A percentile compares a stretch with the other conserved stretches of the same genome.
Evolutionary conservation across 495 filamentous ascomycete genomes (phyloP).

Genomic region (Xylaria sp.): DNA sequence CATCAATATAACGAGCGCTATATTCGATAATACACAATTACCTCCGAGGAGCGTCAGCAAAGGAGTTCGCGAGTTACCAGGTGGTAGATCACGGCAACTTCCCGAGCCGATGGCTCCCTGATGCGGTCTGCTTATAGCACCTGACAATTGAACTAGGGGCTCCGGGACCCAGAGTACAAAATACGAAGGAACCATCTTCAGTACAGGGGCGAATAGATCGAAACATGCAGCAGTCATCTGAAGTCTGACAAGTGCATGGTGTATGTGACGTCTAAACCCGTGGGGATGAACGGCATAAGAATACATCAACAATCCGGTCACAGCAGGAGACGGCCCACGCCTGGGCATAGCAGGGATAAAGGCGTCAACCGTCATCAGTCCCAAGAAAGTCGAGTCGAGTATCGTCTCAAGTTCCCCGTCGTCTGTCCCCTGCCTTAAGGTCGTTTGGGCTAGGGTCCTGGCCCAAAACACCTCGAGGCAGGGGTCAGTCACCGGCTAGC

Average conservation of each 20-base stretch:
- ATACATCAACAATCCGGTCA: conserved; percentile 56
- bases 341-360: conserved; percentile 34
- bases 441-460: conserved; percentile 40
- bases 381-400: conserved; percentile 45
- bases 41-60: conserved; percentile 7
- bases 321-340: conserved; percentile 51
- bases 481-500: conserved; percentile 42
- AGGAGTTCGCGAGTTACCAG: neutral
- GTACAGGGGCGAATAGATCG: conserved; percentile 35
- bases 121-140: conserved; percentile 36
- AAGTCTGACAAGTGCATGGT: conserved; percentile 29
- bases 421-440: conserved; percentile 17
- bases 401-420: conserved; percentile 54
- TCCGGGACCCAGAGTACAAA: conserved; percentile 30
- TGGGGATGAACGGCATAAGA: conserved; percentile 57
- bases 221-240: conserved; percentile 37
- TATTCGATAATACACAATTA: neutral
- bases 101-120: conserved; percentile 40
- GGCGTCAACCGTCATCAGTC: conserved; percentile 44
- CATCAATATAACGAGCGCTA: conserved; percentile 11
- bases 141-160: conserved; percentile 31
- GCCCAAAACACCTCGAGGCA: conserved; percentile 44
- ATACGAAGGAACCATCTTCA: conserved; percentile 34
- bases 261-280: conserved; percentile 35
- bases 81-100: conserved; percentile 36